Conservation (phyloP, 2,329 filamentous ascomycete genomes). For the Penicillium frequentans region DNA sequence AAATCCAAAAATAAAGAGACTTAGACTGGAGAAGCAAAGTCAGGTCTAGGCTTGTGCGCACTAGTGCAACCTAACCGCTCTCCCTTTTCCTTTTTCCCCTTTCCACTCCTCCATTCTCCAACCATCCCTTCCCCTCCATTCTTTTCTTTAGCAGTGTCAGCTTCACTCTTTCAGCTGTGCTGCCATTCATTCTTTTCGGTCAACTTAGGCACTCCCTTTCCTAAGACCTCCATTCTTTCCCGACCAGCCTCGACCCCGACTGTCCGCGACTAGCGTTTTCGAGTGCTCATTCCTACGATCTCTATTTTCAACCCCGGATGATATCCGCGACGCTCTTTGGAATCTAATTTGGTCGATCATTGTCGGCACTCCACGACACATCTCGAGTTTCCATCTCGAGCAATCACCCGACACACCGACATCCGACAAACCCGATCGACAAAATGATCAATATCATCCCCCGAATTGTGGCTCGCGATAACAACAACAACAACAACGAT, state of each 20-base stretch:
- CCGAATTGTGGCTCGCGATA: conserved; percentile 53
- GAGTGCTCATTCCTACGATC: conserved; percentile 10
- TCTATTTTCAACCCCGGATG: conserved; percentile 13
- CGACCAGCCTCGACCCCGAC: conserved; percentile 10
- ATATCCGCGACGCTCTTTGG: conserved; percentile 19
- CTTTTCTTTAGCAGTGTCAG: conserved; percentile 46
- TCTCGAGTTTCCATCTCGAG: background rate
- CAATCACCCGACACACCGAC: background rate
- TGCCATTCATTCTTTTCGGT: conserved; percentile 50
- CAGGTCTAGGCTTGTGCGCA: conserved; percentile 1
- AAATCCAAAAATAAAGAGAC: conserved; percentile 1
- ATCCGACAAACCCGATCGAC: conserved; percentile 6
- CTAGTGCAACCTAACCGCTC: conserved; percentile 1
- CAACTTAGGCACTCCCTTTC: conserved; percentile 12
- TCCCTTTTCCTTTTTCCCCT: conserved; percentile 21
- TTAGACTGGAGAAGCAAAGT: background rate
- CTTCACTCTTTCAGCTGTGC: conserved; percentile 67
- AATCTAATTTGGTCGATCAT: conserved; percentile 20
- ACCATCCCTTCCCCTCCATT: conserved; percentile 21
- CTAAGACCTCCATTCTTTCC: conserved; percentile 12
- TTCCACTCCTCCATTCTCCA: conserved; percentile 11
- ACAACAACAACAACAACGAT: conserved; percentile 35
- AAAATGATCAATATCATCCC: conserved; percentile 44
- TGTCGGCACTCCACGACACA: conserved; percentile 2
- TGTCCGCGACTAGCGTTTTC: conserved; percentile 11